A percentile compares a stretch with the other conserved stretches of the same genome.
These are phyloP conservation scores for Lipomyces spencermartinsiae DNA, from an alignment of 805 yeast genomes.

Conservation along the genomic window DNA sequence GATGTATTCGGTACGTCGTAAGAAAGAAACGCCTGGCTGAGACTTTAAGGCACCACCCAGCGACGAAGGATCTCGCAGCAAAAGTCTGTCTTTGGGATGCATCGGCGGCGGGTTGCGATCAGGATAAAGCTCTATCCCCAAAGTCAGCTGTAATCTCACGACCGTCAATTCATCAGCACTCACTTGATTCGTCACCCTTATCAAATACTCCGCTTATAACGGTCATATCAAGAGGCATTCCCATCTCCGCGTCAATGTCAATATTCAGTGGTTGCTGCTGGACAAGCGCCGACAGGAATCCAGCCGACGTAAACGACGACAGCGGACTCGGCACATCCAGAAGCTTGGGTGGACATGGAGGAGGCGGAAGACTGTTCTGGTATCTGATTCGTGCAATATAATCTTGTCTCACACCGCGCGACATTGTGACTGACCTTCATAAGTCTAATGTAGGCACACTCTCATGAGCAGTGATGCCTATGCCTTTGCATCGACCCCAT, in stretches of 20 bases:
- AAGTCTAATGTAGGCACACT: neutral
- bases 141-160: neutral
- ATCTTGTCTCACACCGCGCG: constrained; percentile 46
- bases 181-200: constrained; percentile 55
- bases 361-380: constrained; percentile 88
- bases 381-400: constrained; percentile 76
- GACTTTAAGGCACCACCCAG: constrained; percentile 44
- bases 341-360: constrained; percentile 88
- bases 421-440: constrained; percentile 19
- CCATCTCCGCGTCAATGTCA: constrained; percentile 58
- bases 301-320: constrained; percentile 57
- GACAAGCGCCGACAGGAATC: constrained; percentile 73
- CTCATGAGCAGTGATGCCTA: too few relatives aligned
- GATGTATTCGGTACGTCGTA: constrained; percentile 93
- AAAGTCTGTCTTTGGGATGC: constrained; percentile 54
- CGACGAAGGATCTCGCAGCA: constrained; percentile 79
- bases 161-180: constrained; percentile 1
- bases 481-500: too few relatives aligned
- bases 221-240: constrained; percentile 78
- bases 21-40: constrained; percentile 64
- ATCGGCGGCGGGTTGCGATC: constrained; percentile 29
- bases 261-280: constrained; percentile 74
- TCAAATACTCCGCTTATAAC: constrained; percentile 72
- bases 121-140: constrained; percentile 24
- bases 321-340: constrained; percentile 59